Evolutionary conservation across 345 rosid species (phyloP).

Genomic region (Ceriops tagal): DNA sequence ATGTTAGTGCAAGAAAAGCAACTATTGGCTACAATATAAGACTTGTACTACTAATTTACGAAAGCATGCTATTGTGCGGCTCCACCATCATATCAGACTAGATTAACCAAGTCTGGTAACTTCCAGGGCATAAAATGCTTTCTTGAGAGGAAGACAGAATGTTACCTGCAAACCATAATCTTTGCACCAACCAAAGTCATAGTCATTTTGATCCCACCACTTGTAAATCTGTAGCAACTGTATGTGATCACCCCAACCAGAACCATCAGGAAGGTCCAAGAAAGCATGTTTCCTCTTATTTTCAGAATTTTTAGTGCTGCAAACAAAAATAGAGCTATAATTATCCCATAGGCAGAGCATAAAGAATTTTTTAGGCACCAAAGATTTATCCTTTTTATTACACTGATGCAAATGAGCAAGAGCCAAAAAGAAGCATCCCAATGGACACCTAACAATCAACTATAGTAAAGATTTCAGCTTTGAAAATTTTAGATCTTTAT

Average conservation of each 20-base stretch:
- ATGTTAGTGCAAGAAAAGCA: not conserved
- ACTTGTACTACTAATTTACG: not conserved
- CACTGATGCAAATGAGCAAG: too few species aligned
- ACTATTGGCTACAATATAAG: not conserved
- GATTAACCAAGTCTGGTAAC: not conserved
- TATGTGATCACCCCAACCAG: constrained; percentile 92
- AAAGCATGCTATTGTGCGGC: not conserved
- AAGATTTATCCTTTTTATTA: too few species aligned
- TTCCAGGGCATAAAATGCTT: constrained; percentile 4
- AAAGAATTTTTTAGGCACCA: not conserved
- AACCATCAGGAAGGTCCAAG: constrained; percentile 82
- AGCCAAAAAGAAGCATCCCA: too few species aligned
- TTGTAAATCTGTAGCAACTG: constrained; percentile 86
- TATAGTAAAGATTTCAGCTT: not conserved
- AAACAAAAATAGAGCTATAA: constrained; percentile 1
- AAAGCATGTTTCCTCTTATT: constrained; percentile 74
- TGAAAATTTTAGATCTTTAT: not conserved
- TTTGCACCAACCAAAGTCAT: constrained; percentile 75
- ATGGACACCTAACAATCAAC: not conserved
- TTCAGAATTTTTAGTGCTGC: constrained; percentile 55
- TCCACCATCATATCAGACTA: not conserved
- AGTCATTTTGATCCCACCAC: constrained; percentile 64
- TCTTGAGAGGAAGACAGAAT: constrained; percentile 16
- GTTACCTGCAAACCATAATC: constrained; percentile 71
- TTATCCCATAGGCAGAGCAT: not conserved